Evolutionary conservation across 169 alveolate genomes (phyloP).

Genomic region (Cryptosporidium ubiquitum): DNA sequence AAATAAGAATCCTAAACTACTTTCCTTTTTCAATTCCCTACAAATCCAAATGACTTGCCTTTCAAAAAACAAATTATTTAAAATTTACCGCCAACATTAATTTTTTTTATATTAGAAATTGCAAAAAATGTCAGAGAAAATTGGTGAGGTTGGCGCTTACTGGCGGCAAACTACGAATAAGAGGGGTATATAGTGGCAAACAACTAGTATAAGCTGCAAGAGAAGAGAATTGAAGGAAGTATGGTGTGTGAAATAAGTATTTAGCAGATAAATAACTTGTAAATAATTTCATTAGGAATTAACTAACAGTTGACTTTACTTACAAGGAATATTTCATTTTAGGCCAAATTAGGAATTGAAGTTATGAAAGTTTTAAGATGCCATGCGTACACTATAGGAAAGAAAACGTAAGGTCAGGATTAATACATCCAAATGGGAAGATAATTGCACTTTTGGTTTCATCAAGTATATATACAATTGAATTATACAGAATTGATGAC

Average conservation of each 20-base stretch:
- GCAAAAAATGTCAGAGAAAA: conserved; percentile 6
- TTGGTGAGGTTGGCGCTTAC: not conserved
- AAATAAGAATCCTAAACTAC: not conserved
- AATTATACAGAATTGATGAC: conserved; percentile 23
- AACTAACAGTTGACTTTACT: not conserved
- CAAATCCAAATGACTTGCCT: not conserved
- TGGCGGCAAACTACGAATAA: not conserved
- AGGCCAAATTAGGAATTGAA: not conserved
- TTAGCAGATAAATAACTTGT: not conserved
- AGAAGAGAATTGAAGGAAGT: not conserved
- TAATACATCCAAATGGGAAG: conserved; percentile 54
- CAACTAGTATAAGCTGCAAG: not conserved
- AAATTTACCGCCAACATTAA: not conserved
- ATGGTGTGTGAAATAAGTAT: conserved; percentile 3
- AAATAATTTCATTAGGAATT: not conserved
- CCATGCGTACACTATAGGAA: conserved; percentile 60
- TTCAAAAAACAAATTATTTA: too few species aligned
- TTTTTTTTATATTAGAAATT: not conserved
- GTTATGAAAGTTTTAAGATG: conserved; percentile 16
- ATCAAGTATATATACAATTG: conserved; percentile 35
- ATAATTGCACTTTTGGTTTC: conserved; percentile 40
- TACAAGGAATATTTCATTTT: not conserved
- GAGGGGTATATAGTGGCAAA: not conserved
- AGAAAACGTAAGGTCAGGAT: conserved; percentile 43
- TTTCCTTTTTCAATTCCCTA: not conserved